Evolutionary conservation across 2,329 filamentous ascomycete species (phyloP).

Genomic region (Raffaelea ambrosiae): DNA sequence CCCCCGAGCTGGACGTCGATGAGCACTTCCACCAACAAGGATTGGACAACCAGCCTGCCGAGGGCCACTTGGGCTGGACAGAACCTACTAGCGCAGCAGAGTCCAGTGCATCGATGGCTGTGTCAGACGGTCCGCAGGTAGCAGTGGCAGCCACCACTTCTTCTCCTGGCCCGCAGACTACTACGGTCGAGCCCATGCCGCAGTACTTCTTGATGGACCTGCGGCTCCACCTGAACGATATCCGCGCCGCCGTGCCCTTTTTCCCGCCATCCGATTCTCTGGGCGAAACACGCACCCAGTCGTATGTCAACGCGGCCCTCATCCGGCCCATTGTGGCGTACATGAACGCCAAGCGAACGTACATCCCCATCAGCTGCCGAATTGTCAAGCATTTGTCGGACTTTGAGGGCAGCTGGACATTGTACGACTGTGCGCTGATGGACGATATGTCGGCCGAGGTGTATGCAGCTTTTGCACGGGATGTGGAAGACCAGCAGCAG

Average conservation of each 20-base stretch:
- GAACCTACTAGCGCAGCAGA: slow-evolving; percentile 4
- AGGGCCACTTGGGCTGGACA: background rate
- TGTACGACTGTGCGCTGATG: slow-evolving; percentile 89
- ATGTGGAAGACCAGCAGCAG: slow-evolving; percentile 83
- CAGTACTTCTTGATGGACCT: slow-evolving; percentile 90
- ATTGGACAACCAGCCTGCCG: too few relatives aligned
- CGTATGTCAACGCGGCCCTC: slow-evolving; percentile 92
- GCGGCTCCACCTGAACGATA: slow-evolving; percentile 89
- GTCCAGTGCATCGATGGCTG: too few relatives aligned
- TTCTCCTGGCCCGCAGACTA: background rate
- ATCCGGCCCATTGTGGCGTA: slow-evolving; percentile 96
- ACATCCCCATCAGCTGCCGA: slow-evolving; percentile 90
- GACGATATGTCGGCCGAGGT: slow-evolving; percentile 89
- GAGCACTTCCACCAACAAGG: background rate
- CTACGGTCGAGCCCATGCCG: slow-evolving; percentile 45
- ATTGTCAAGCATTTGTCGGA: slow-evolving; percentile 84
- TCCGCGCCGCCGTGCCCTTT: slow-evolving; percentile 83
- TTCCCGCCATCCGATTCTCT: slow-evolving; percentile 41
- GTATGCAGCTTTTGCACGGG: slow-evolving; percentile 86
- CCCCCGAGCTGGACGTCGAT: background rate
- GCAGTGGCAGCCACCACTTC: background rate
- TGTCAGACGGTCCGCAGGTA: background rate
- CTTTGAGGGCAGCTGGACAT: slow-evolving; percentile 92
- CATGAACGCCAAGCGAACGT: slow-evolving; percentile 90
- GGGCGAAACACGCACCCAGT: slow-evolving; percentile 63